Base-by-base conservation (phyloP, 441 rosid species). In the Viola pubescens region DNA sequence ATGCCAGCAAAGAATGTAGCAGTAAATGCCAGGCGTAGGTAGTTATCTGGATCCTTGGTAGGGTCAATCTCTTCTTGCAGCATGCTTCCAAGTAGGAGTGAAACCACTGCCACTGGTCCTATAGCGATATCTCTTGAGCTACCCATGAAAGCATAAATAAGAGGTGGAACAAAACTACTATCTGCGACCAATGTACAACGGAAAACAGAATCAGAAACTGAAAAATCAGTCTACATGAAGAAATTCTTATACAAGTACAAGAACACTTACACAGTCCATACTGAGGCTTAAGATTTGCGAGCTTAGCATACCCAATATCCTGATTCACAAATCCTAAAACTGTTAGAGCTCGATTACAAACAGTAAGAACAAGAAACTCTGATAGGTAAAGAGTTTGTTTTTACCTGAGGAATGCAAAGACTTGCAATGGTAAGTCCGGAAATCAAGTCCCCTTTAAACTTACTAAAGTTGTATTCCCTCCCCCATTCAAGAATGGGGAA, bases 371-470 rank as follows among this genome's bases (percentile, higher is more conserved):
- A 43, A 6, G 10, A 43, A 43, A 43, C 10, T 46, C 9, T 7
- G n/a, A 46, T 9, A 7, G 49, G 4, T 5, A 12, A 54, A 11
- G 43, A 39, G 38, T 37, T 13, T 26, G 7, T 83, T 9, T 80
- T 83, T 63, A 89, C 95, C 62, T 87, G 95, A 54, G 95, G 95
- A 58, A 87, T 83, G 7, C 88, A 87, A 16, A 85, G 88, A 62
- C 95, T 87, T 37, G 92, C 92, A 6, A 87, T 85, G 47, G 95
- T 87, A 71, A 85, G 73, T 26, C 95, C 89, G 8, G 95, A 63
- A 1, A 88, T 70, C 11, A 88, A 77, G 66, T 88, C 95, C 0
- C 88, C 74, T 67, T 80, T 83, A 19, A 88, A 75, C 66, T 81
- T 72, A 67, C 60, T 61, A 8, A 83, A 65, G 64, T 38, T 88